Conservation (phyloP, 2,329 filamentous ascomycete genomes). For the Claviceps maximensis region DNA sequence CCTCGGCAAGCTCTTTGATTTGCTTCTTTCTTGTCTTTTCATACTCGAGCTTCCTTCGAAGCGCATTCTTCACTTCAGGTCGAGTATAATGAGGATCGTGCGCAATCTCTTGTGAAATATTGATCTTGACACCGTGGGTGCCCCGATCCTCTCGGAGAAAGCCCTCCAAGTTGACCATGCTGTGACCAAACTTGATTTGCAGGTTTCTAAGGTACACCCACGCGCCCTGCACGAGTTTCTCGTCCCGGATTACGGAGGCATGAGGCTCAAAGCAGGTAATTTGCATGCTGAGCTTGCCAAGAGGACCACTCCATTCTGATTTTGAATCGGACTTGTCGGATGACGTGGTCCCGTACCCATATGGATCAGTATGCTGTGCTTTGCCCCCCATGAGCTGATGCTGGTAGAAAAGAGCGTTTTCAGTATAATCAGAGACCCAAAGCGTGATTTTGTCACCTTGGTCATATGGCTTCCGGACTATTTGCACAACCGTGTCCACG, state of each 20-base stretch:
- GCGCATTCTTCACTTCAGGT: constrained; percentile 39
- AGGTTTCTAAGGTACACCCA: constrained; percentile 61
- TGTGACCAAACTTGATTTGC: constrained; percentile 46
- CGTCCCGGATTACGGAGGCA: constrained; percentile 38
- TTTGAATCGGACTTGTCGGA: constrained; percentile 11
- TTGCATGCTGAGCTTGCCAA: constrained; percentile 56
- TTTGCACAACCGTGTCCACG: constrained; percentile 57
- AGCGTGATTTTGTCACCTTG: constrained; percentile 39
- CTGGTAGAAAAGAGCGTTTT: constrained; percentile 50
- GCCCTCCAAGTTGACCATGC: constrained; percentile 52
- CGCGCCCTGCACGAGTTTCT: constrained; percentile 39
- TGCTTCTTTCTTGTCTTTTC: constrained; percentile 32
- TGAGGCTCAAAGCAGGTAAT: constrained; percentile 61
- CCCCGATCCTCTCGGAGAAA: constrained; percentile 49
- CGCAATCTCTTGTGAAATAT: constrained; percentile 38
- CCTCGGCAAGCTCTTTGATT: constrained; percentile 23
- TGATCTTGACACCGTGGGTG: constrained; percentile 32
- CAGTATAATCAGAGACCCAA: constrained; percentile 74
- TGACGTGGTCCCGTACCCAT: constrained; percentile 33
- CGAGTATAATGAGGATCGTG: constrained; percentile 30
- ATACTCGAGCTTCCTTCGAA: constrained; percentile 54
- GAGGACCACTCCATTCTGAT: constrained; percentile 57
- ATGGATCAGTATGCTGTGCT: constrained; percentile 37
- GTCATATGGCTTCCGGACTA: constrained; percentile 41
- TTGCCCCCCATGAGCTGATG: constrained; percentile 22